Percentiles rank a stretch among this genome's conserved stretches.
These are phyloP conservation scores for Annona cherimola DNA, from an alignment of 164 flowering plant genomes.

Conservation along the genomic window DNA sequence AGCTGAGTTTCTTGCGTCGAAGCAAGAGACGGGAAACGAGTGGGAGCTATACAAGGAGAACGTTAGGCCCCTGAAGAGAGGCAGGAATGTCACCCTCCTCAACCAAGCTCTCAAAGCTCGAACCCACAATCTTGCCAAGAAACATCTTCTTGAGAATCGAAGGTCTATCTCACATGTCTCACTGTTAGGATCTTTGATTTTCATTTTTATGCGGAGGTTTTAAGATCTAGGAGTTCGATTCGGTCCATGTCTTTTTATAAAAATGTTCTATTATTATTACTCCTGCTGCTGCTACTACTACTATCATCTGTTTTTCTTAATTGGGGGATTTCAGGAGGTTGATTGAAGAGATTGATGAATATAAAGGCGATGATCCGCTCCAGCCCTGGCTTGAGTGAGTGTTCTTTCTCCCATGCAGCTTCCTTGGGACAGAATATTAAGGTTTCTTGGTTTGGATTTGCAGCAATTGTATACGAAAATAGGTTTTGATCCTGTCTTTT, in stretches of 20 bases:
- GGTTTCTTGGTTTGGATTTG: slow-evolving; percentile 5
- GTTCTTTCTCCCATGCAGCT: neutral
- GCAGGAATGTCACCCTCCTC: slow-evolving; percentile 61
- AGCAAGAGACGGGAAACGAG: slow-evolving; percentile 55
- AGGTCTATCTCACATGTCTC: slow-evolving; percentile 27
- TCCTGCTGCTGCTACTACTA: no score
- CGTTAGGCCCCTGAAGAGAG: slow-evolving; percentile 86
- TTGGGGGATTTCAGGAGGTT: slow-evolving; percentile 37
- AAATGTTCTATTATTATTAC: no score
- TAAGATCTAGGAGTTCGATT: no score
- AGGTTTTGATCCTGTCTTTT: neutral
- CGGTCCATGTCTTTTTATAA: no score
- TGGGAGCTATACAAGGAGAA: slow-evolving; percentile 96
- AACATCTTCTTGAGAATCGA: slow-evolving; percentile 50
- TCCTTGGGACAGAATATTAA: neutral
- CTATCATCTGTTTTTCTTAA: neutral
- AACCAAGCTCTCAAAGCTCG: slow-evolving; percentile 67
- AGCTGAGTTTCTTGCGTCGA: slow-evolving; percentile 57
- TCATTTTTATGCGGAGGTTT: neutral
- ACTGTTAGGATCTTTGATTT: neutral
- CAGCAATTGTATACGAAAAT: neutral
- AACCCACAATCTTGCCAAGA: slow-evolving; percentile 34
- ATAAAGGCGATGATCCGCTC: slow-evolving; percentile 85
- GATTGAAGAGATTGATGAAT: slow-evolving; percentile 75
- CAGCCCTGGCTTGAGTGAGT: slow-evolving; percentile 84